Evolutionary conservation across 495 filamentous ascomycete genomes (phyloP).

Genomic region (Letharia columbiana): DNA sequence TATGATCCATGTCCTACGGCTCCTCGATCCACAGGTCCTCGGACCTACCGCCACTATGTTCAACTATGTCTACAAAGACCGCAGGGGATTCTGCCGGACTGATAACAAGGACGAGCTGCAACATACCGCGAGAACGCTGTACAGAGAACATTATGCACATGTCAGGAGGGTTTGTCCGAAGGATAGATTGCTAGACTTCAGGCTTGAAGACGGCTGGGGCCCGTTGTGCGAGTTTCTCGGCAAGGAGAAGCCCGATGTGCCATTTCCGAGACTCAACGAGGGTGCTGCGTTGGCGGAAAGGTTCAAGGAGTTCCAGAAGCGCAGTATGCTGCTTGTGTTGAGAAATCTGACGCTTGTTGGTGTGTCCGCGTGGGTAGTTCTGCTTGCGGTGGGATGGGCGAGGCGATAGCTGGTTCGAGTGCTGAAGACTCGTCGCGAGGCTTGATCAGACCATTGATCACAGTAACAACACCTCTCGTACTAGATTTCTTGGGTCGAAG

Average conservation of each 20-base stretch:
- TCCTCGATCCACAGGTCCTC: slow-evolving; percentile 15
- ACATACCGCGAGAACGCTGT: slow-evolving; percentile 17
- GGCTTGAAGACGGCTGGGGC: slow-evolving; percentile 42
- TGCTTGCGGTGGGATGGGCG: not conserved
- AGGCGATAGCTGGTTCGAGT: not conserved
- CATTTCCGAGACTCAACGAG: slow-evolving; percentile 34
- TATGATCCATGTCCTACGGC: not conserved
- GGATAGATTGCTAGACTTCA: slow-evolving; percentile 39
- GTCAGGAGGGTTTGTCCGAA: slow-evolving; percentile 36
- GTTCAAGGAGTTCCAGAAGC: not conserved
- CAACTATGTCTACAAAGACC: slow-evolving; percentile 9
- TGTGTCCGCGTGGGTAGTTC: not conserved
- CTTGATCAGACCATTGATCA: too few species aligned
- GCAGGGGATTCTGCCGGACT: slow-evolving; percentile 15
- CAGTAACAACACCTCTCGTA: too few species aligned
- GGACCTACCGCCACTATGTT: not conserved
- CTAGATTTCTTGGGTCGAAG: not conserved
- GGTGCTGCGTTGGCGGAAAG: slow-evolving; percentile 16
- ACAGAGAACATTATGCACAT: slow-evolving; percentile 30
- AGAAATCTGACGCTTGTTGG: not conserved
- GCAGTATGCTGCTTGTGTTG: not conserved
- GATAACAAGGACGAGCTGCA: slow-evolving; percentile 17
- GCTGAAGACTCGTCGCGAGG: not conserved
- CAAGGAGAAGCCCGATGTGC: slow-evolving; percentile 34
- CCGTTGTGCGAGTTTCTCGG: slow-evolving; percentile 42